A percentile compares a stretch with the other conserved stretches of the same genome.
Evolutionary conservation across 2,329 filamentous ascomycete genomes (phyloP).

Genomic region (Botryotinia globosa): DNA sequence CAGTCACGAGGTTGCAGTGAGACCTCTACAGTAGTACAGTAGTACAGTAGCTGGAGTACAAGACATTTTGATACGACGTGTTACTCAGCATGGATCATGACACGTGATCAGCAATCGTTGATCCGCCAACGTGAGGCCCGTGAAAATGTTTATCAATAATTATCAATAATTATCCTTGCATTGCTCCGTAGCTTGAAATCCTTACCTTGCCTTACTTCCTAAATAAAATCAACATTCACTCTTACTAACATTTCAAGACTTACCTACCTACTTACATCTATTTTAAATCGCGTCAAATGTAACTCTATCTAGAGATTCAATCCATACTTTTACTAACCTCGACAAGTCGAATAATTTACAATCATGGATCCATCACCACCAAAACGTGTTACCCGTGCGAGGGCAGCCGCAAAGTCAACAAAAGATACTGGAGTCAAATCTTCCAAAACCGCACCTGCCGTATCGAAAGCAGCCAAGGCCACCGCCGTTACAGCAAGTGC

Average conservation of each 20-base stretch:
- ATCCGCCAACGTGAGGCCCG: not conserved
- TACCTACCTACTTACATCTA: not conserved
- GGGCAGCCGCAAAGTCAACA: conserved; percentile 44
- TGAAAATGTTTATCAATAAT: conserved; percentile 14
- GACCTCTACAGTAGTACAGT: too few relatives aligned
- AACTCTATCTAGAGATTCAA: not conserved
- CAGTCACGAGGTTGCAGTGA: not conserved
- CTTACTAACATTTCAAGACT: not conserved
- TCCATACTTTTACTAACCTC: not conserved
- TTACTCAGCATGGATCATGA: not conserved
- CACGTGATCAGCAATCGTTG: not conserved
- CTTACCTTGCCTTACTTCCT: not conserved
- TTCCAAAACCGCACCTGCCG: conserved; percentile 49
- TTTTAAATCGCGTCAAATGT: conserved; percentile 6
- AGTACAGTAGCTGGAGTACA: too few relatives aligned
- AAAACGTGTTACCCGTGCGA: conserved; percentile 56
- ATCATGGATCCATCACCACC: conserved; percentile 54
- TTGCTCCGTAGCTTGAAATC: not conserved
- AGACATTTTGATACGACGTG: not conserved
- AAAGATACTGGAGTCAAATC: conserved; percentile 43
- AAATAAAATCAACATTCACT: not conserved
- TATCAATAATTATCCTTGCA: conserved; percentile 14
- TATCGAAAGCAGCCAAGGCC: conserved; percentile 43
- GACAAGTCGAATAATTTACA: not conserved
- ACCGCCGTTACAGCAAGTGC: conserved; percentile 37